These are phyloP conservation scores for Coniochaeta sp. DNA, from an alignment of 2,329 filamentous ascomycete genomes.

Conservation along the genomic window DNA sequence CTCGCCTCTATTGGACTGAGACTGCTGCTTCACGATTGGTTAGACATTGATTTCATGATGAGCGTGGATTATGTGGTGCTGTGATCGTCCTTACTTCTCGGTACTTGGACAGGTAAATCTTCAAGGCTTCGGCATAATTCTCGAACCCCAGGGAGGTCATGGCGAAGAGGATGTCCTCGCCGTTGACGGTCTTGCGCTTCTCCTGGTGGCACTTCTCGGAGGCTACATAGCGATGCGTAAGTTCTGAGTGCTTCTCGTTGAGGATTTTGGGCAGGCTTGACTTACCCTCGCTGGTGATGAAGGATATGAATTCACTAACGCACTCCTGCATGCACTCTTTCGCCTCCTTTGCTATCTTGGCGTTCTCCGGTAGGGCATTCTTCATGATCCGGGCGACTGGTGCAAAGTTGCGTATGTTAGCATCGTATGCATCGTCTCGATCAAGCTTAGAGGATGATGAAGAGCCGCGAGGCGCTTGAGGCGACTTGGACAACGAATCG, in stretches of 20 bases:
- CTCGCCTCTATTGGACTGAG: slow-evolving; percentile 68
- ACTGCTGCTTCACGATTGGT: slow-evolving; percentile 49
- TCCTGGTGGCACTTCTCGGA: slow-evolving; percentile 99
- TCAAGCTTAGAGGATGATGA: slow-evolving; percentile 33
- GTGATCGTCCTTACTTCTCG: slow-evolving; percentile 72
- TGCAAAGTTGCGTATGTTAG: slow-evolving; percentile 91
- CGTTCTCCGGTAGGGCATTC: slow-evolving; percentile 91
- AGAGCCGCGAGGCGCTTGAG: slow-evolving; percentile 36
- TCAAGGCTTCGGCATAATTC: slow-evolving; percentile 95
- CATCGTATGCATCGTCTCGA: slow-evolving; percentile 58
- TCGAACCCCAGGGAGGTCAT: slow-evolving; percentile 99
- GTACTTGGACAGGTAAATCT: slow-evolving; percentile 97
- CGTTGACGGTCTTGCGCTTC: slow-evolving; percentile 98
- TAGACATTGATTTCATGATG: slow-evolving; percentile 19
- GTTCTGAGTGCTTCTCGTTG: slow-evolving; percentile 4
- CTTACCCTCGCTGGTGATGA: slow-evolving; percentile 98
- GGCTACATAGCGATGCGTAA: slow-evolving; percentile 45
- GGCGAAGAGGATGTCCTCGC: slow-evolving; percentile 95
- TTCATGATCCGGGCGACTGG: slow-evolving; percentile 99
- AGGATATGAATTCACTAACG: slow-evolving; percentile 99
- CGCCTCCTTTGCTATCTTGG: slow-evolving; percentile 97
- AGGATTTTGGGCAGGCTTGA: slow-evolving; percentile 10
- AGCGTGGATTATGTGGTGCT: background rate
- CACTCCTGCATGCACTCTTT: slow-evolving; percentile 99
- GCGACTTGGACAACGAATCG: slow-evolving; percentile 46